These are phyloP conservation scores for Parietaria judaica DNA, from an alignment of 306 rosid genomes.

Conservation along the genomic window DNA sequence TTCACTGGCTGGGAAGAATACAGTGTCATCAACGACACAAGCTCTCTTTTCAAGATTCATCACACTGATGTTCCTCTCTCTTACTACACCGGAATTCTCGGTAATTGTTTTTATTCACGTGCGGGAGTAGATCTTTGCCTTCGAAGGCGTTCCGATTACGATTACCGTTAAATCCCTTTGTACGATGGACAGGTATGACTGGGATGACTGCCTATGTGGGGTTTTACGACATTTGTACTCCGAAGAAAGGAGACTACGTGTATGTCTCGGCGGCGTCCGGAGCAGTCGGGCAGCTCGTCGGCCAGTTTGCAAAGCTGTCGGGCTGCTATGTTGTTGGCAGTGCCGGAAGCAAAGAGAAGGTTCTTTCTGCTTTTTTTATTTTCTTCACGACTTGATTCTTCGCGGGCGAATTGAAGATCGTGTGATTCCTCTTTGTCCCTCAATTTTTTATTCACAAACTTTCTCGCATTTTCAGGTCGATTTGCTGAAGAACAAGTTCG, in stretches of 20 bases:
- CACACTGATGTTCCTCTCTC: conserved; percentile 57
- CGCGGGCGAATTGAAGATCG: too few relatives aligned
- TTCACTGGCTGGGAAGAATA: conserved; percentile 55
- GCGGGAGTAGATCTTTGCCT: not conserved
- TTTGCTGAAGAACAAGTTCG: conserved; percentile 25
- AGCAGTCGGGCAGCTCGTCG: conserved; percentile 15
- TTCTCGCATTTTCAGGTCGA: conserved; percentile 5
- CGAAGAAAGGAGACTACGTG: conserved; percentile 9
- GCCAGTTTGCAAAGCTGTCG: conserved; percentile 9
- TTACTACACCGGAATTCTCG: conserved; percentile 59
- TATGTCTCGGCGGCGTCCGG: conserved; percentile 9
- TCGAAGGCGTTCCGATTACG: not conserved
- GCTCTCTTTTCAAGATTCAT: conserved; percentile 33
- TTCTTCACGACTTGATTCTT: too few relatives aligned
- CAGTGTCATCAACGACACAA: conserved; percentile 26
- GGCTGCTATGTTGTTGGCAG: conserved; percentile 14
- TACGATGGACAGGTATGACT: not conserved
- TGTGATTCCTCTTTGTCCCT: too few relatives aligned
- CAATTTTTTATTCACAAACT: too few relatives aligned
- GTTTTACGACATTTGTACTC: conserved; percentile 7
- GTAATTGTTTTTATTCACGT: conserved; percentile 16
- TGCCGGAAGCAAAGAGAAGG: conserved; percentile 12
- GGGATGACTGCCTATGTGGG: conserved; percentile 15
- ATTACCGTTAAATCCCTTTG: too few relatives aligned
- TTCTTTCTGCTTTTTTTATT: not conserved